phyloP scores from a whole-genome alignment of 1,139 yeast species.

The Nakaseomyces nivariensis region DNA sequence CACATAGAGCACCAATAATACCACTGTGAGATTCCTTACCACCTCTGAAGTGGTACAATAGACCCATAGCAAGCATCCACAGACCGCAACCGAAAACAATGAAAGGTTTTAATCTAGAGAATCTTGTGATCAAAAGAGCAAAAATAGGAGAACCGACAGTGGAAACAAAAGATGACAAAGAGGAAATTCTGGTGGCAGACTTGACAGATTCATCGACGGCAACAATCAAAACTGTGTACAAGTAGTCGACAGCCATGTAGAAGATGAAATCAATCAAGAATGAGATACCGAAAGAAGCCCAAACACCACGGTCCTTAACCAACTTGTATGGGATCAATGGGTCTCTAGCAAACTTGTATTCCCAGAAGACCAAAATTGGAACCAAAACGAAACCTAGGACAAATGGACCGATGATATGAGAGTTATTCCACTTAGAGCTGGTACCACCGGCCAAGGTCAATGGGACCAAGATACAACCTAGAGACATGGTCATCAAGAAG shows the following conservation, averaged over 20 bases:
- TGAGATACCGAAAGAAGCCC: slow-evolving; percentile 47
- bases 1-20: slow-evolving; percentile 51
- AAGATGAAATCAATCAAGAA: slow-evolving; percentile 46
- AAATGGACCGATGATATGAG: slow-evolving; percentile 51
- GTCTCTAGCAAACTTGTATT: slow-evolving; percentile 37
- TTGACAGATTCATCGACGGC: slow-evolving; percentile 45
- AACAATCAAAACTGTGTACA: slow-evolving; percentile 53
- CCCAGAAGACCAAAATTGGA: slow-evolving; percentile 50
- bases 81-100: slow-evolving; percentile 45
- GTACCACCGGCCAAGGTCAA: slow-evolving; percentile 55
- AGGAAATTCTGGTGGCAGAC: slow-evolving; percentile 55
- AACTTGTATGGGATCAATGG: slow-evolving; percentile 44
- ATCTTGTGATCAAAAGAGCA: slow-evolving; percentile 42
- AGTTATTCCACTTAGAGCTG: slow-evolving; percentile 41
- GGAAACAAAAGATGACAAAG: slow-evolving; percentile 55
- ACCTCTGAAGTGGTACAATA: slow-evolving; percentile 44
- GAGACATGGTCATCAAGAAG: slow-evolving; percentile 38
- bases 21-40: slow-evolving; percentile 39
- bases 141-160: slow-evolving; percentile 49
- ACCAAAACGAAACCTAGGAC: slow-evolving; percentile 45
- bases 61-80: slow-evolving; percentile 50
- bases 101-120: slow-evolving; percentile 48
- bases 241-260: slow-evolving; percentile 59
- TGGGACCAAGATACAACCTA: slow-evolving; percentile 44
- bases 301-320: slow-evolving; percentile 52